These are phyloP conservation scores for Canavalia gladiata DNA, from an alignment of 306 rosid species.

Conservation along the genomic window DNA sequence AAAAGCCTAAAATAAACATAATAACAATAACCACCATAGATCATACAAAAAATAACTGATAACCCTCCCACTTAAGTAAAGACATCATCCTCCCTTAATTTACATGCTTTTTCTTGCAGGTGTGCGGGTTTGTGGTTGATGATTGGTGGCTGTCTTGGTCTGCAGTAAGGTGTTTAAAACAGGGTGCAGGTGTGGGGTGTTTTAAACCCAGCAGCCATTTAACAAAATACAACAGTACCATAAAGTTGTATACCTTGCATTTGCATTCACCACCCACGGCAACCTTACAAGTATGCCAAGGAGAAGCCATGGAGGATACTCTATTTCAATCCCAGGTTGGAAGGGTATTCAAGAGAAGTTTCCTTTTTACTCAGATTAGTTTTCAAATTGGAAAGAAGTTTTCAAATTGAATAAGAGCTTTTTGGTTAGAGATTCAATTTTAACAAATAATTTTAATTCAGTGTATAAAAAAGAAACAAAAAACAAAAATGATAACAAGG, in stretches of 20 bases:
- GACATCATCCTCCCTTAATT: background rate
- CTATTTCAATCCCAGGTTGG: background rate
- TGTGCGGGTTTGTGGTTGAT: background rate
- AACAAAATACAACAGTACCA: slow-evolving; percentile 12
- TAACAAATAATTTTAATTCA: background rate
- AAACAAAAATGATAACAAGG: background rate
- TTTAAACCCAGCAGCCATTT: slow-evolving; percentile 5
- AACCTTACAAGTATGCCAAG: slow-evolving; percentile 6
- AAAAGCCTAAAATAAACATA: slow-evolving; percentile 6
- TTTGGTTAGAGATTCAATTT: background rate
- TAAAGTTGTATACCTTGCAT: background rate
- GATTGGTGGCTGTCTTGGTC: background rate
- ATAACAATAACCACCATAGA: background rate
- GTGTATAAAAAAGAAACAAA: too few species aligned
- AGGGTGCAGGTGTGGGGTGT: background rate
- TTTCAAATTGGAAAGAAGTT: background rate
- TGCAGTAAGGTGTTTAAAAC: slow-evolving; percentile 31
- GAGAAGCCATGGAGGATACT: background rate
- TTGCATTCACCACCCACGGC: background rate
- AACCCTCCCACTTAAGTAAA: slow-evolving; percentile 12
- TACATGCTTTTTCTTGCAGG: background rate
- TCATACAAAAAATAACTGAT: background rate
- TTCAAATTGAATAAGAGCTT: background rate
- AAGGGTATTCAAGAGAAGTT: background rate
- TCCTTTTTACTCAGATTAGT: too few species aligned